These are phyloP conservation scores for Amphicarpaea edgeworthii DNA, from an alignment of 306 rosid species.

Conservation along the genomic window DNA sequence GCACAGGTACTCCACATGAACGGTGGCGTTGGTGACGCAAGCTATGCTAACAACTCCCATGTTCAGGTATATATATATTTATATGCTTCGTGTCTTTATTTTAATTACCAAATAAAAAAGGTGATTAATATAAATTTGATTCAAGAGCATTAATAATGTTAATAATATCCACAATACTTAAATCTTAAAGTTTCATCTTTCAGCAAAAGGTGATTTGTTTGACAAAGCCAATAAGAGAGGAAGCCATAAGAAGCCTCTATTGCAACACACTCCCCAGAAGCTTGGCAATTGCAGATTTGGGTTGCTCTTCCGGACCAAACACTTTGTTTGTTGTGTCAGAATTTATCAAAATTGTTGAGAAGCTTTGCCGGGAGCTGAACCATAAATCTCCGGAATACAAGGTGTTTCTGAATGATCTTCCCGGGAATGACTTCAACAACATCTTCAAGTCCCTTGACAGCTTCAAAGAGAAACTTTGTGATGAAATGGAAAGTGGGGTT, in stretches of 20 bases:
- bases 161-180: too few species aligned
- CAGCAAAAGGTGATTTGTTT: conserved; percentile 52
- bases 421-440: conserved; percentile 58
- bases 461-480: conserved; percentile 40
- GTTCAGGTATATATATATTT: conserved; percentile 43
- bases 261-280: conserved; percentile 11
- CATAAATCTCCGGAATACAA: conserved; percentile 52
- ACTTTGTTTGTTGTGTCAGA: conserved; percentile 51
- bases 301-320: conserved; percentile 74
- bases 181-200: too few species aligned
- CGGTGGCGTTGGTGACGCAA: conserved; percentile 47
- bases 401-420: conserved; percentile 55
- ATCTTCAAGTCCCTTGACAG: conserved; percentile 56
- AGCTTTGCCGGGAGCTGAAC: conserved; percentile 38
- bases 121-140: too few species aligned
- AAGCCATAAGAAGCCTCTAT: conserved; percentile 47
- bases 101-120: too few species aligned
- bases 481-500: conserved; percentile 7
- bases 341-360: conserved; percentile 47
- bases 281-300: conserved; percentile 65
- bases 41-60: conserved; percentile 51
- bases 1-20: conserved; percentile 52
- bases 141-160: too few species aligned
- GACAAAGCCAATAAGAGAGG: conserved; percentile 52
- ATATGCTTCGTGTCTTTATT: neutral